A percentile compares a stretch with the other conserved stretches of the same genome.
These are phyloP conservation scores for Solanum chacoense DNA, from an alignment of 305 asterid species.

Conservation along the genomic window DNA sequence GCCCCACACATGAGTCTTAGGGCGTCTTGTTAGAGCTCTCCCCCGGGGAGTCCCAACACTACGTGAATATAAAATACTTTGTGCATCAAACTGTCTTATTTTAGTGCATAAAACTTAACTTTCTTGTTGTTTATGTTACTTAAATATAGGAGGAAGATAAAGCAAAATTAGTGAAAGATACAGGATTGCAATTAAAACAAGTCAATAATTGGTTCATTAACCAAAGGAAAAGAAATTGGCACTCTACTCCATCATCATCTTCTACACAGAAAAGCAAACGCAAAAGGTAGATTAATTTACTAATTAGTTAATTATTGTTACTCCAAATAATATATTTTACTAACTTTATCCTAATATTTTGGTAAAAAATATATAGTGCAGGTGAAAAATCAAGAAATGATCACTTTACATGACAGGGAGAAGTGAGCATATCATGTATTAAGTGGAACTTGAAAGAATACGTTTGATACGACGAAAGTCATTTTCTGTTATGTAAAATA, in stretches of 20 bases:
- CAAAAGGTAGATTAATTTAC: slow-evolving; percentile 38
- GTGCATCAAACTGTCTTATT: neutral
- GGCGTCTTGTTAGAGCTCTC: neutral
- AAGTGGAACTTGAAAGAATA: neutral
- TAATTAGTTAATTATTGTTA: neutral
- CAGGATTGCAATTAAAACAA: slow-evolving; percentile 87
- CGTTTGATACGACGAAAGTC: neutral
- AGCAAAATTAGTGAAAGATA: slow-evolving; percentile 75
- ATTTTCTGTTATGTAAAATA: neutral
- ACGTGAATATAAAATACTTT: rapidly evolving
- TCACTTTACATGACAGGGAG: slow-evolving; percentile 14
- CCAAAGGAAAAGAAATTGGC: slow-evolving; percentile 93
- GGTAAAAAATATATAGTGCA: neutral
- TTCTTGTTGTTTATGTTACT: neutral
- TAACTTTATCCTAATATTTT: neutral
- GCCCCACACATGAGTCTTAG: no score
- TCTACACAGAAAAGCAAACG: slow-evolving; percentile 72
- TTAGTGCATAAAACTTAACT: neutral
- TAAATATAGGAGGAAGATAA: slow-evolving; percentile 72
- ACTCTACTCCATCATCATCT: slow-evolving; percentile 72
- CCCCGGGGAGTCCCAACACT: neutral
- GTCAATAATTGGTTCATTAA: slow-evolving; percentile 85
- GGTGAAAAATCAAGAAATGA: slow-evolving; percentile 21
- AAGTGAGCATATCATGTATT: neutral
- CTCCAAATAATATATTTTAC: neutral